A percentile compares a stretch with the other conserved stretches of the same genome.
Conservation (phyloP, 2,329 filamentous ascomycete genomes). For the Truncatella angustata region DNA sequence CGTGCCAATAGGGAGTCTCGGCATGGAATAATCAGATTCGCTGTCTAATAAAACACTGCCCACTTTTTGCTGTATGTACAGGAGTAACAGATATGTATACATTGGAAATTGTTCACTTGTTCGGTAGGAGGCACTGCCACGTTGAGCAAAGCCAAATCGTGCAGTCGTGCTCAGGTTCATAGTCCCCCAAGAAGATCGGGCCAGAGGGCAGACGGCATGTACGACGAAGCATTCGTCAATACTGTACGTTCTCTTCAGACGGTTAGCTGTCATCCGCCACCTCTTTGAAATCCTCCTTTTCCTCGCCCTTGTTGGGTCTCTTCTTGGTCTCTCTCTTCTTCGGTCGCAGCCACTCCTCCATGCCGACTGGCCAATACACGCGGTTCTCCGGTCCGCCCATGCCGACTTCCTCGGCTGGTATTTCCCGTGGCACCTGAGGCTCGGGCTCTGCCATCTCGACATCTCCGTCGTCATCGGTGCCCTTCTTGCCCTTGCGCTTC, state of each 20-base stretch:
- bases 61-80: too few species aligned
- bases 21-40: too few species aligned
- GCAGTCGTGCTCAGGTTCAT: too few species aligned
- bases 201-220: too few species aligned
- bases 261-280: conserved; percentile 16
- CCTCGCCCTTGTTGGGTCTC: conserved; percentile 27
- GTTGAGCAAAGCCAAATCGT: too few species aligned
- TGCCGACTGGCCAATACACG: conserved; percentile 87
- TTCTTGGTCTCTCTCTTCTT: conserved; percentile 68
- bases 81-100: too few species aligned
- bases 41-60: too few species aligned
- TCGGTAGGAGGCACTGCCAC: too few species aligned
- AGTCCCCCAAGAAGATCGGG: too few species aligned
- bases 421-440: conserved; percentile 36
- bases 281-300: conserved; percentile 23
- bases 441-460: conserved; percentile 37
- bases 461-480: conserved; percentile 33
- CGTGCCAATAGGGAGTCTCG: too few species aligned
- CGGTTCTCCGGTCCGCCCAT: conserved; percentile 83
- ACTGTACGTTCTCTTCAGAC: not conserved
- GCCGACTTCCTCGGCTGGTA: conserved; percentile 68
- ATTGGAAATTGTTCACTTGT: too few species aligned
- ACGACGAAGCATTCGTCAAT: too few species aligned
- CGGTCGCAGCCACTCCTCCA: conserved; percentile 87
- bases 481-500: conserved; percentile 33